Conservation (phyloP, 805 yeast genomes). For the Candida tammaniensis region DNA sequence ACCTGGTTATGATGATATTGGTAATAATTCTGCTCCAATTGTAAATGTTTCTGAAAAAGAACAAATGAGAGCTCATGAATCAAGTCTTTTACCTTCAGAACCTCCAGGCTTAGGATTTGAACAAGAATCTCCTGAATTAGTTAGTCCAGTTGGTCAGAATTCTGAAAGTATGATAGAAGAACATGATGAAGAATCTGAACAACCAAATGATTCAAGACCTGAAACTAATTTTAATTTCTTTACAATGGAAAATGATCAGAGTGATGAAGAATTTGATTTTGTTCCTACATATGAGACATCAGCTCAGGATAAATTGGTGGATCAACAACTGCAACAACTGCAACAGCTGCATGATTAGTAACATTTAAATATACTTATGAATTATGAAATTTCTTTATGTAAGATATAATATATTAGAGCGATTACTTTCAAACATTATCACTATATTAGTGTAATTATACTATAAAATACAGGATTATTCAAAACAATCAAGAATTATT, state of each 20-base stretch:
- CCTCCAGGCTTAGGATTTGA: slow-evolving; percentile 23
- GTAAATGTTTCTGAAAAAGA: slow-evolving; percentile 56
- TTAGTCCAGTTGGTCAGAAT: slow-evolving; percentile 19
- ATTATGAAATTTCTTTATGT: too few species aligned
- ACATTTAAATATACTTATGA: too few species aligned
- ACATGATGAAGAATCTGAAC: background rate
- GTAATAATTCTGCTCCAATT: slow-evolving; percentile 13
- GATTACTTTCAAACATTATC: background rate
- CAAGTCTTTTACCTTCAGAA: slow-evolving; percentile 61
- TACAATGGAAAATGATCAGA: background rate
- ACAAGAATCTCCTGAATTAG: slow-evolving; percentile 17
- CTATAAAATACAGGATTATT: slow-evolving; percentile 5
- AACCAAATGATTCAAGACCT: background rate
- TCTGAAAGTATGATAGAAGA: slow-evolving; percentile 6
- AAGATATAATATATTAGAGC: too few species aligned
- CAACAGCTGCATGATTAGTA: too few species aligned
- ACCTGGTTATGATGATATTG: slow-evolving; percentile 27
- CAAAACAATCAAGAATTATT: background rate
- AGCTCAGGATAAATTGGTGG: slow-evolving; percentile 23
- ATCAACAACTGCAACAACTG: too few species aligned
- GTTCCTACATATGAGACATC: slow-evolving; percentile 34
- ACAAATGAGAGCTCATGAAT: slow-evolving; percentile 49
- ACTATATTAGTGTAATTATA: too few species aligned
- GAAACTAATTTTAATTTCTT: slow-evolving; percentile 7
- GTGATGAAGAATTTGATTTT: too few species aligned